Conservation (phyloP, 2,329 filamentous ascomycete species). For the Cordyceps cicadae region DNA sequence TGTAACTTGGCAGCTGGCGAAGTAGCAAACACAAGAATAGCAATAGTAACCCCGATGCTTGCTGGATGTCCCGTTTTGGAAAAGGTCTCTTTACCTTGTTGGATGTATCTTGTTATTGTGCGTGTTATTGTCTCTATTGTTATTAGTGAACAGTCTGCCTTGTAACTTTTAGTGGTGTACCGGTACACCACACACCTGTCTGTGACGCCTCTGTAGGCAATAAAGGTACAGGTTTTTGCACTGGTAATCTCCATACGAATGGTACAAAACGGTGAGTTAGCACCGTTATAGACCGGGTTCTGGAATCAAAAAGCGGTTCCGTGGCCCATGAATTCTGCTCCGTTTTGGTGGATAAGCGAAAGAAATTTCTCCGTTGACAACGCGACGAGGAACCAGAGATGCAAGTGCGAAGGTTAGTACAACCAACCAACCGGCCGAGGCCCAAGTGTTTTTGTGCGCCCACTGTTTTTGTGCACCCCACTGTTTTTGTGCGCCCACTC, state of each 20-base stretch:
- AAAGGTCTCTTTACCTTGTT: background rate
- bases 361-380: conserved; percentile 1
- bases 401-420: background rate
- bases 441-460: background rate
- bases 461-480: too few species aligned
- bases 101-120: background rate
- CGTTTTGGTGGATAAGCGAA: conserved; percentile 8
- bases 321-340: background rate
- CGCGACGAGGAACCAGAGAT: background rate
- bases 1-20: too few species aligned
- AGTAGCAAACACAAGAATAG: too few species aligned
- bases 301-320: conserved; percentile 8
- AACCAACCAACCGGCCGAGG: background rate
- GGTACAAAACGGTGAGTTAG: conserved; percentile 6
- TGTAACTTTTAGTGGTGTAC: background rate
- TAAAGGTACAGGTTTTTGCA: background rate
- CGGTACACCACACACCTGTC: background rate
- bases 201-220: background rate
- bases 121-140: background rate
- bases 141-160: background rate
- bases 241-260: background rate
- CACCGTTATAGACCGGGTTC: conserved; percentile 8
- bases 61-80: too few species aligned
- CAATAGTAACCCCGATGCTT: too few species aligned
- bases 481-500: background rate